These are phyloP conservation scores for Cyberlindnera galapagoensis DNA, from an alignment of 805 yeast species.

Conservation along the genomic window DNA sequence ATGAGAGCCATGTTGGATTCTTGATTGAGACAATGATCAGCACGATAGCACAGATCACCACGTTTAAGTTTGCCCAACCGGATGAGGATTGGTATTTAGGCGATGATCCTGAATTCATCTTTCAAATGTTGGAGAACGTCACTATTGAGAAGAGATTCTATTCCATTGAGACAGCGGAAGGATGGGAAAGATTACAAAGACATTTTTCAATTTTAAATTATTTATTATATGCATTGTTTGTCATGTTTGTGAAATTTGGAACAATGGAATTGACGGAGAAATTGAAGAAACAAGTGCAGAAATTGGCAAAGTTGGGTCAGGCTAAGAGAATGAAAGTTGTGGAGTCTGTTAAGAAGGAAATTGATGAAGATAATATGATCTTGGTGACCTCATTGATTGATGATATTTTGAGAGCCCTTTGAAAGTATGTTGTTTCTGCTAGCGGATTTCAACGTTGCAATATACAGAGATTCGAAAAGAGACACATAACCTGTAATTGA, in stretches of 20 bases:
- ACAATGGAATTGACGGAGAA: not conserved
- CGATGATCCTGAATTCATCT: slow-evolving; percentile 1
- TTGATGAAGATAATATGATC: slow-evolving; percentile 1
- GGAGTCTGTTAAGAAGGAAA: not conserved
- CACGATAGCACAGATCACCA: slow-evolving; percentile 15
- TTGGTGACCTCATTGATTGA: slow-evolving; percentile 2
- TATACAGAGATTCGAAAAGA: too few relatives aligned
- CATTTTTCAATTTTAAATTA: slow-evolving; percentile 14
- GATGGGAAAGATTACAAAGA: slow-evolving; percentile 3
- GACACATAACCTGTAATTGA: too few relatives aligned
- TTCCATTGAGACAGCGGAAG: not conserved
- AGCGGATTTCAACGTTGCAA: too few relatives aligned
- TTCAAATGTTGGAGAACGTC: slow-evolving; percentile 7
- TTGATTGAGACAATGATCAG: slow-evolving; percentile 5
- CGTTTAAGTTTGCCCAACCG: slow-evolving; percentile 7
- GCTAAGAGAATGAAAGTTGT: slow-evolving; percentile 4
- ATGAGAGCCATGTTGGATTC: slow-evolving; percentile 2
- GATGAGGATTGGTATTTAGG: slow-evolving; percentile 8
- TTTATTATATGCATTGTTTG: slow-evolving; percentile 8
- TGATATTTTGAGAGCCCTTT: not conserved
- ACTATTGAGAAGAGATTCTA: slow-evolving; percentile 9
- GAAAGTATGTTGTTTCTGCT: too few relatives aligned
- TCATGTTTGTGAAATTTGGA: slow-evolving; percentile 13
- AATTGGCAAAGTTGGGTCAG: slow-evolving; percentile 13
- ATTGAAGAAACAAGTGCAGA: slow-evolving; percentile 1